Evolutionary conservation across 306 rosid genomes (phyloP).

Genomic region (Quercus agrifolia): DNA sequence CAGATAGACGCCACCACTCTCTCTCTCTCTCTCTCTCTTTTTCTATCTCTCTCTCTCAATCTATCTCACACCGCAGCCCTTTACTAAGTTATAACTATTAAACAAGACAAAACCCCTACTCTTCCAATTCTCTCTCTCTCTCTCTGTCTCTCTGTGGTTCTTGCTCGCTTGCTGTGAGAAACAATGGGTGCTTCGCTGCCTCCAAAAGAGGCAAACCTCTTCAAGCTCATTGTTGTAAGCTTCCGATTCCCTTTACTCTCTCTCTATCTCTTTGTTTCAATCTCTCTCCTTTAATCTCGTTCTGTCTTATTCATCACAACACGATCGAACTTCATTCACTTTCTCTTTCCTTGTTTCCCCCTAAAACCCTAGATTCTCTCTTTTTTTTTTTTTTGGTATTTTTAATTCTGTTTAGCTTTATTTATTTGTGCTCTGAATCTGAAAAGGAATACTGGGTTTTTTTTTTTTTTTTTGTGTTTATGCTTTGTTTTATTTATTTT

Average conservation of each 20-base stretch:
- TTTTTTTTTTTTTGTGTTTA: not conserved
- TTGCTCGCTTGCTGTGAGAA: slow-evolving; percentile 15
- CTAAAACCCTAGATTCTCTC: slow-evolving; percentile 52
- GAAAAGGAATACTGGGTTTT: slow-evolving; percentile 17
- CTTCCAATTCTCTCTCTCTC: not conserved
- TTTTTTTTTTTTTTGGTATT: not conserved
- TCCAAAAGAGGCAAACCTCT: slow-evolving; percentile 89
- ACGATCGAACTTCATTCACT: slow-evolving; percentile 29
- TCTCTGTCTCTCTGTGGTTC: not conserved
- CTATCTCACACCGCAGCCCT: slow-evolving; percentile 2
- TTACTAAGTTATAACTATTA: not conserved
- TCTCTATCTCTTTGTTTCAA: not conserved
- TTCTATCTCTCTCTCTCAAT: not conserved
- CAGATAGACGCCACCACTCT: slow-evolving; percentile 57
- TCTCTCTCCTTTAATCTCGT: not conserved
- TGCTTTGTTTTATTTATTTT: not conserved
- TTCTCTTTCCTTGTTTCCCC: slow-evolving; percentile 3
- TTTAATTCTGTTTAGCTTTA: not conserved
- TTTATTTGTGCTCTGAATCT: not conserved
- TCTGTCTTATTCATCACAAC: slow-evolving; percentile 3
- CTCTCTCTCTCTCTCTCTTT: not conserved
- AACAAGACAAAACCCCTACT: not conserved
- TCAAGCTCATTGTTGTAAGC: slow-evolving; percentile 98
- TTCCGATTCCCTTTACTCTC: slow-evolving; percentile 23
- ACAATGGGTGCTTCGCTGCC: slow-evolving; percentile 95